Conservation (phyloP, 2,329 filamentous ascomycete genomes). For the Scortechinia acanthostroma region DNA sequence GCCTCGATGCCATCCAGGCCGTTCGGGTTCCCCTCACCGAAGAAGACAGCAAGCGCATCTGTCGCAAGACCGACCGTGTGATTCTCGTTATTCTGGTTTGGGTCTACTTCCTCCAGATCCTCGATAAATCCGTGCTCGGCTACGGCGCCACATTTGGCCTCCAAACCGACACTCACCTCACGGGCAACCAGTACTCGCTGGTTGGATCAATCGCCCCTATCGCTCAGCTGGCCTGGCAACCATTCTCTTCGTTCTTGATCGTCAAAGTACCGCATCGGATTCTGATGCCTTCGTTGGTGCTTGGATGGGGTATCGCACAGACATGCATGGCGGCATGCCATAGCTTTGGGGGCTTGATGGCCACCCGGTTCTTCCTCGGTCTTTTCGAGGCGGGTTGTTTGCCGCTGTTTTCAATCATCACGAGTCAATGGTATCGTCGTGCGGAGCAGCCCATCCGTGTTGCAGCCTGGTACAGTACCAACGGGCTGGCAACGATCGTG, state of each 20-base stretch:
- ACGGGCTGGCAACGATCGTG: constrained; percentile 46
- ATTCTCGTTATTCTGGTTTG: constrained; percentile 46
- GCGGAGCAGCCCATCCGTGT: constrained; percentile 54
- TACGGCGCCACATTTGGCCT: constrained; percentile 50
- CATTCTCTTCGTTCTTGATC: constrained; percentile 50
- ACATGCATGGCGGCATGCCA: constrained; percentile 35
- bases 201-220: constrained; percentile 49
- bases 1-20: background rate
- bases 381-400: constrained; percentile 41
- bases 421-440: constrained; percentile 34
- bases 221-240: constrained; percentile 53
- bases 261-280: constrained; percentile 52
- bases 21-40: background rate
- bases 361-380: constrained; percentile 40
- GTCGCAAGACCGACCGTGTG: constrained; percentile 50
- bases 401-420: constrained; percentile 32
- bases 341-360: constrained; percentile 33
- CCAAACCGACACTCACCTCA: constrained; percentile 36
- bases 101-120: constrained; percentile 51
- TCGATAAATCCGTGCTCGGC: constrained; percentile 51
- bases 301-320: constrained; percentile 39
- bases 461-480: constrained; percentile 61
- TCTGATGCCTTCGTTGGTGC: constrained; percentile 39
- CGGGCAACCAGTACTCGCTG: constrained; percentile 45
- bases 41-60: constrained; percentile 41